Percentiles rank a stretch among this genome's conserved stretches.
These are phyloP conservation scores for Fraxinus sp. DNA, from an alignment of 305 asterid genomes.

Conservation along the genomic window DNA sequence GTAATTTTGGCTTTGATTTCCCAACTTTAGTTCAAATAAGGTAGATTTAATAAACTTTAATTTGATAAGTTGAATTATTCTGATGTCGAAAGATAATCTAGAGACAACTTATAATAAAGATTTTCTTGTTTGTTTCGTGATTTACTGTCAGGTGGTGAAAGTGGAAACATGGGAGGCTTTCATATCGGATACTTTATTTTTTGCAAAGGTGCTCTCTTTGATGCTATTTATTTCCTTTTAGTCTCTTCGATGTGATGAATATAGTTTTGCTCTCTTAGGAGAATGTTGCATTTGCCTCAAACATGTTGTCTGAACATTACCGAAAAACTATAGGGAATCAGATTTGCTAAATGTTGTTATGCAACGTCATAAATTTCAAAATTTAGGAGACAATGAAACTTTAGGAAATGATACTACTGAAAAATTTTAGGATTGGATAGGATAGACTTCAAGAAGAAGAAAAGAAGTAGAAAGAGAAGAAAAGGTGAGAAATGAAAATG, in stretches of 20 bases:
- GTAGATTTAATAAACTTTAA: not conserved
- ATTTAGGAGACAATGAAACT: not conserved
- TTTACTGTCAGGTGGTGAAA: conserved; percentile 61
- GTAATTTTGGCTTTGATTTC: not conserved
- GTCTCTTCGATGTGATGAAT: not conserved
- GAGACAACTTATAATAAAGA: not conserved
- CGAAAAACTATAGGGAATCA: not conserved
- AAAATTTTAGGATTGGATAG: not conserved
- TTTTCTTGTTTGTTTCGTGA: conserved; percentile 8
- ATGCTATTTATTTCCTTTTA: conserved; percentile 13
- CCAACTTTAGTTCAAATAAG: not conserved
- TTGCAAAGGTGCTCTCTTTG: conserved; percentile 59
- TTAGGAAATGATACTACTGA: not conserved
- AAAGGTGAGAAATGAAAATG: not conserved
- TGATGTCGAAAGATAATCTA: not conserved
- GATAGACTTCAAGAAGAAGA: not conserved
- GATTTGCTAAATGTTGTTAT: not conserved
- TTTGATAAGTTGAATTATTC: not conserved
- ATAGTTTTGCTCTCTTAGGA: not conserved
- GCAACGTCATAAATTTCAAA: not conserved
- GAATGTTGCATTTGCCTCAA: not conserved
- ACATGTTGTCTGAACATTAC: not conserved
- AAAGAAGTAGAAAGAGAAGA: not conserved
- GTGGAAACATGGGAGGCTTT: conserved; percentile 88
- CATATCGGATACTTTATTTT: conserved; percentile 55